These are phyloP conservation scores for Russula foetens DNA, from an alignment of 768 basidiomycete species.

Conservation along the genomic window DNA sequence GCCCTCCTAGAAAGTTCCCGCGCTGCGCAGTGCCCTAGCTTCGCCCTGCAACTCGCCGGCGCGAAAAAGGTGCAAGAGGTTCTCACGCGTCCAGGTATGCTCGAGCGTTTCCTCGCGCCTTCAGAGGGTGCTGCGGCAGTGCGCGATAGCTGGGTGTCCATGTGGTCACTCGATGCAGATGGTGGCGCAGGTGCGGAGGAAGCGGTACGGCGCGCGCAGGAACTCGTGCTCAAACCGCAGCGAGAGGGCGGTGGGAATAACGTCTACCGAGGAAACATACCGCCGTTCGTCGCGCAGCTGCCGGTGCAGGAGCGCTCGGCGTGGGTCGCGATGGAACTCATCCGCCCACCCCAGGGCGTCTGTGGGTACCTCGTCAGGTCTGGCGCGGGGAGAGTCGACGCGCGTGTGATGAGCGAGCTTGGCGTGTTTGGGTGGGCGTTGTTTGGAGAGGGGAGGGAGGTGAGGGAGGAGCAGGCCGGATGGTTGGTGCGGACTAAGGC, in stretches of 20 bases:
- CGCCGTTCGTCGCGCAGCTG: slow-evolving; percentile 60
- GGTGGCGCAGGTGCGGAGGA: slow-evolving; percentile 36
- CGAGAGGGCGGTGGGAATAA: slow-evolving; percentile 99
- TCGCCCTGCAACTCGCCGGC: slow-evolving; percentile 90
- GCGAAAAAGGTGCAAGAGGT: slow-evolving; percentile 95
- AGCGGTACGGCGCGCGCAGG: slow-evolving; percentile 42
- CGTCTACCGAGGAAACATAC: slow-evolving; percentile 79
- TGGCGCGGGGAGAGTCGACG: slow-evolving; percentile 37
- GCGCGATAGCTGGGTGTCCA: slow-evolving; percentile 74
- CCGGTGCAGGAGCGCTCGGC: slow-evolving; percentile 57
- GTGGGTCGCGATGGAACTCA: slow-evolving; percentile 96
- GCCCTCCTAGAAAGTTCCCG: slow-evolving; percentile 68
- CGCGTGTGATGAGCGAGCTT: slow-evolving; percentile 80
- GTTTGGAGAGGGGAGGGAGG: slow-evolving; percentile 46
- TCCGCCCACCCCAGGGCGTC: slow-evolving; percentile 60
- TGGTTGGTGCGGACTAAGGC: slow-evolving; percentile 88
- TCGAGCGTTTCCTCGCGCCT: slow-evolving; percentile 62
- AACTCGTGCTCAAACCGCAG: slow-evolving; percentile 90
- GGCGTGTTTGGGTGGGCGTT: slow-evolving; percentile 89
- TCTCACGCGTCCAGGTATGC: slow-evolving; percentile 59
- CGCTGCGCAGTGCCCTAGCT: slow-evolving; percentile 90
- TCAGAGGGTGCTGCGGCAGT: slow-evolving; percentile 43
- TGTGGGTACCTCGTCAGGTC: slow-evolving; percentile 74
- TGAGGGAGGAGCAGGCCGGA: slow-evolving; percentile 62
- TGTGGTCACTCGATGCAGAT: slow-evolving; percentile 67